Evolutionary conservation across 2,329 filamentous ascomycete species (phyloP).

Genomic region (Xylariaceae sp.): DNA sequence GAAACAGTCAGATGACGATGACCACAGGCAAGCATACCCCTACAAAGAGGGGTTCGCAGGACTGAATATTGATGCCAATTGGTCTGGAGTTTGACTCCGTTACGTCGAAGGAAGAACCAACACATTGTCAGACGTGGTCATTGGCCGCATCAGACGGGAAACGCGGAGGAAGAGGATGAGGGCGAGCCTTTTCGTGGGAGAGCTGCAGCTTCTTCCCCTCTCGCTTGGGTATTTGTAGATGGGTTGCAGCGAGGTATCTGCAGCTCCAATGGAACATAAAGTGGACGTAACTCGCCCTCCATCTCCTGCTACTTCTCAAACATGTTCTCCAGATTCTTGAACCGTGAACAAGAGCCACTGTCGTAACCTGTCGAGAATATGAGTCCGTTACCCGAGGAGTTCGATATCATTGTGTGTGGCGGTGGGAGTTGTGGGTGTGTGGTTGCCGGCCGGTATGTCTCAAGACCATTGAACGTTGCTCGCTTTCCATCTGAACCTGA

Average conservation of each 20-base stretch:
- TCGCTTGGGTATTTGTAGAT: constrained; percentile 22
- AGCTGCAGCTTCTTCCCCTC: constrained; percentile 21
- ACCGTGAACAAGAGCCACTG: constrained; percentile 11
- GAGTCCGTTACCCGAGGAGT: constrained; percentile 63
- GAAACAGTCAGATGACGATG: constrained; percentile 25
- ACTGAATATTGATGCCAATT: constrained; percentile 14
- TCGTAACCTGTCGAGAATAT: constrained; percentile 27
- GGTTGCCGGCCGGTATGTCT: constrained; percentile 50
- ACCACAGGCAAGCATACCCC: constrained; percentile 20
- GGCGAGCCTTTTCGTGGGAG: too few species aligned
- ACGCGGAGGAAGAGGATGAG: constrained; percentile 7
- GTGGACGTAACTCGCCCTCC: constrained; percentile 15
- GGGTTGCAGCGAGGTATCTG: constrained; percentile 9
- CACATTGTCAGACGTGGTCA: constrained; percentile 11
- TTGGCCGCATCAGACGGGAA: constrained; percentile 20
- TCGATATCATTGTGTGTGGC: constrained; percentile 76
- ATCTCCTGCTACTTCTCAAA: constrained; percentile 10
- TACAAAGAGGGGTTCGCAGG: constrained; percentile 15
- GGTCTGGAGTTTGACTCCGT: too few species aligned
- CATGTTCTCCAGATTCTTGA: constrained; percentile 20
- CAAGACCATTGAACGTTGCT: constrained; percentile 16
- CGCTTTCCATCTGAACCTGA: too few species aligned
- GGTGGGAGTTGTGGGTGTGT: constrained; percentile 65
- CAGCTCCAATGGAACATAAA: constrained; percentile 22
- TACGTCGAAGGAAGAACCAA: too few species aligned